Conservation (phyloP, 345 rosid species). For the Noccaea bulbosa region DNA sequence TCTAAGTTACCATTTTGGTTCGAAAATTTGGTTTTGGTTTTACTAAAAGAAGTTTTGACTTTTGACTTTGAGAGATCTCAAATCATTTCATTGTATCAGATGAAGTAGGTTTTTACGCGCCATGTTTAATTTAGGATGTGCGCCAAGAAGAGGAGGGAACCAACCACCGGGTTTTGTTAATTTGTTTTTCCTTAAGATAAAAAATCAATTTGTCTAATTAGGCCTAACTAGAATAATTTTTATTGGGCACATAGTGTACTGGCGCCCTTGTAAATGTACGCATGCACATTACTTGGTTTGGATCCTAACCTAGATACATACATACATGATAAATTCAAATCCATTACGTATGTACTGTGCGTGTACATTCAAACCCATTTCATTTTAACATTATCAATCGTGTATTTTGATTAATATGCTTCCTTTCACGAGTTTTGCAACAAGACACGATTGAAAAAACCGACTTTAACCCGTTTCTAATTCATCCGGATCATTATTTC, state of each 20-base stretch:
- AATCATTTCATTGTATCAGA: conserved; percentile 15
- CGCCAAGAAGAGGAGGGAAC: conserved; percentile 33
- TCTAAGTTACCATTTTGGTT: conserved; percentile 29
- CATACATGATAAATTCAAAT: too few relatives aligned
- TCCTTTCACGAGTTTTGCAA: not conserved
- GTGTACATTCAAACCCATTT: not conserved
- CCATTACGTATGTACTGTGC: not conserved
- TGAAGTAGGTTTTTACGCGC: conserved; percentile 30
- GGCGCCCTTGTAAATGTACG: not conserved
- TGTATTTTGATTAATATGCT: not conserved
- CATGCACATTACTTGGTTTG: not conserved
- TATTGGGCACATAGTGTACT: conserved; percentile 12
- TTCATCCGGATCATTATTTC: not conserved
- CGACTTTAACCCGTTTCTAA: not conserved
- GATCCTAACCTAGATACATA: too few relatives aligned
- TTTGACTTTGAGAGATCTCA: conserved; percentile 16
- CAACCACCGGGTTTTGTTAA: not conserved
- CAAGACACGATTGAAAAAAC: not conserved
- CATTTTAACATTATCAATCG: not conserved
- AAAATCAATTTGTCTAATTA: not conserved
- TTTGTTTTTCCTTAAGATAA: too few relatives aligned
- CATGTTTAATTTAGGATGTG: conserved; percentile 33
- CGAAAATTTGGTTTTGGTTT: not conserved
- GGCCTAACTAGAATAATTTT: not conserved
- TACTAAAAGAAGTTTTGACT: conserved; percentile 17